phyloP scores from a whole-genome alignment of 306 rosid genomes.

The Malus orientalis region DNA sequence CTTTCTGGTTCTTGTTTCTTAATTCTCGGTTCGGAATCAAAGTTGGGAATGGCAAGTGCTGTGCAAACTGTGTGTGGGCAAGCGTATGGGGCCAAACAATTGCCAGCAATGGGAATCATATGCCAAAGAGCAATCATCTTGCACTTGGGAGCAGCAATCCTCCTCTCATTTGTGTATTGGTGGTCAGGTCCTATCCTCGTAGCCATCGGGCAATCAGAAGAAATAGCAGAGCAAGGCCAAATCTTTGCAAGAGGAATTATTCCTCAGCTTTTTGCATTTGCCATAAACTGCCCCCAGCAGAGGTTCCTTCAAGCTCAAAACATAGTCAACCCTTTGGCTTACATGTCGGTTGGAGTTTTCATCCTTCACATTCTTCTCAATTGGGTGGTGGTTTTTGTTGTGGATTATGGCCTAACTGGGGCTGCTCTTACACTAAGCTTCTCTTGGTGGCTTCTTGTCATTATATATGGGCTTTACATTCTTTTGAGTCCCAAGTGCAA shows the following conservation, averaged over 20 bases:
- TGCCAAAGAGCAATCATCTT: slow-evolving; percentile 57
- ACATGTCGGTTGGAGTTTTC: slow-evolving; percentile 53
- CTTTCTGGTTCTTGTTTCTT: background rate
- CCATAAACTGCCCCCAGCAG: slow-evolving; percentile 63
- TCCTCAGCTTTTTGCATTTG: slow-evolving; percentile 63
- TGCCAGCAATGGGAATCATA: slow-evolving; percentile 50
- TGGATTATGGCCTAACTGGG: slow-evolving; percentile 45
- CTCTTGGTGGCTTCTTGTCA: slow-evolving; percentile 63
- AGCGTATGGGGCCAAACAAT: slow-evolving; percentile 61
- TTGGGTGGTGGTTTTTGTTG: slow-evolving; percentile 51
- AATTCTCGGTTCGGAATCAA: background rate
- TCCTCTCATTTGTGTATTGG: slow-evolving; percentile 58
- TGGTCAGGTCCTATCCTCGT: slow-evolving; percentile 41
- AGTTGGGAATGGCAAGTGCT: slow-evolving; percentile 80
- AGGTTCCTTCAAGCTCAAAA: slow-evolving; percentile 80
- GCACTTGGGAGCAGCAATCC: slow-evolving; percentile 57
- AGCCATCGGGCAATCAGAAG: slow-evolving; percentile 36
- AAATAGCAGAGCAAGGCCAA: slow-evolving; percentile 44
- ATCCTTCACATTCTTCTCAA: slow-evolving; percentile 42
- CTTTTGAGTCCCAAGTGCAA: slow-evolving; percentile 52
- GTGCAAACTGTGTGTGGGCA: slow-evolving; percentile 78
- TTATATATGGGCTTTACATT: slow-evolving; percentile 51
- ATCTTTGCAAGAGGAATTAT: slow-evolving; percentile 47
- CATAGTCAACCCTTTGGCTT: slow-evolving; percentile 69
- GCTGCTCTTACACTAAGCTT: slow-evolving; percentile 62